A percentile compares a stretch with the other conserved stretches of the same genome.
phyloP scores from a whole-genome alignment of 2,329 filamentous ascomycete genomes.

The Penicillium sp. region DNA sequence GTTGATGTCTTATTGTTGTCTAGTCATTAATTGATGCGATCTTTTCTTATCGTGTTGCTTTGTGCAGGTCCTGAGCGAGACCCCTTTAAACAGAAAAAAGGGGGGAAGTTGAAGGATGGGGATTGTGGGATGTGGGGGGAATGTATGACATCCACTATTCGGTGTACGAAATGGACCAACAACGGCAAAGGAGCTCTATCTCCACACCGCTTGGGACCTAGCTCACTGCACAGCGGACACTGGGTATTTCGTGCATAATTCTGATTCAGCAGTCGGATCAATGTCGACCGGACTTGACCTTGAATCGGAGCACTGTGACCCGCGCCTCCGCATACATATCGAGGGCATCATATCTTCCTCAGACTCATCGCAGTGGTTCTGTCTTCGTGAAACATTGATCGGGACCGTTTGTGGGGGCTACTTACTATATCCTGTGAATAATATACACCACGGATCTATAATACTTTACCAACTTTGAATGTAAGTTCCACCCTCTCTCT shows the following conservation, averaged over 20 bases:
- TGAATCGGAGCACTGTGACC: slow-evolving; percentile 30
- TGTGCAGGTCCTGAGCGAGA: background rate
- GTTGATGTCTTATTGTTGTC: background rate
- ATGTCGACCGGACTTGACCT: slow-evolving; percentile 9
- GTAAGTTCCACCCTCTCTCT: background rate
- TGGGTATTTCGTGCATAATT: background rate
- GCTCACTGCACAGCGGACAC: background rate
- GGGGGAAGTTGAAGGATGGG: background rate
- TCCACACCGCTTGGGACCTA: background rate
- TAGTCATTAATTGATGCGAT: background rate
- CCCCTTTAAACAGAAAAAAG: background rate
- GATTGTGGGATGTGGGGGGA: background rate
- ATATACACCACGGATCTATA: background rate
- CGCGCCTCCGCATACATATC: slow-evolving; percentile 15
- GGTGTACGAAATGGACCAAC: slow-evolving; percentile 7
- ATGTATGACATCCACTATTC: background rate
- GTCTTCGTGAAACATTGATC: background rate
- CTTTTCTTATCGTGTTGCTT: no score
- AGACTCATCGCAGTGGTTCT: background rate
- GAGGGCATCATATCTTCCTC: background rate
- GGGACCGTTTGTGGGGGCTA: background rate
- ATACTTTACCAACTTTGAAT: background rate
- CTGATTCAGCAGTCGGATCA: slow-evolving; percentile 11
- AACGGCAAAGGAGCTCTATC: background rate
- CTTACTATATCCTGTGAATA: background rate